phyloP scores from a whole-genome alignment of 2,329 filamentous ascomycete genomes.

The Monosporascus sp. region DNA sequence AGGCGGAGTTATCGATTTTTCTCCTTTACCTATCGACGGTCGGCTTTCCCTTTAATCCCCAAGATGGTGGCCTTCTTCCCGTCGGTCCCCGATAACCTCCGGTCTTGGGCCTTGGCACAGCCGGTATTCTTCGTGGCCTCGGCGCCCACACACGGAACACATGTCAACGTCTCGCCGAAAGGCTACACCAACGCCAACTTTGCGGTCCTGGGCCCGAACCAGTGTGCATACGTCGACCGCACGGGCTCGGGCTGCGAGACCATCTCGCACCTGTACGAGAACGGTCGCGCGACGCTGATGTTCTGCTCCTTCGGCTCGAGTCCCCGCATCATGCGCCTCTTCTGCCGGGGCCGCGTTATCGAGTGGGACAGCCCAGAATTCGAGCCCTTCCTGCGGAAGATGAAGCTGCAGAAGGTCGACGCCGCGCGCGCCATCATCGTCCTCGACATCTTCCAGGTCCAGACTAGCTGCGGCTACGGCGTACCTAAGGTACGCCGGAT shows the following conservation, averaged over 20 bases:
- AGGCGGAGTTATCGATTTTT: not conserved
- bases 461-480: slow-evolving; percentile 63
- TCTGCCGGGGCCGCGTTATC: slow-evolving; percentile 54
- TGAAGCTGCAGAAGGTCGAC: slow-evolving; percentile 34
- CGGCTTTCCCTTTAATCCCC: not conserved
- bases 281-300: slow-evolving; percentile 52
- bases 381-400: slow-evolving; percentile 27
- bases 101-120: slow-evolving; percentile 45
- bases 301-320: slow-evolving; percentile 56
- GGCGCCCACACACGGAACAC: slow-evolving; percentile 44
- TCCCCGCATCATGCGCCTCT: slow-evolving; percentile 61
- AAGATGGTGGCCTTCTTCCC: slow-evolving; percentile 10
- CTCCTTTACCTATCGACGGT: not conserved
- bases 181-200: slow-evolving; percentile 25
- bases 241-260: slow-evolving; percentile 55
- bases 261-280: slow-evolving; percentile 53
- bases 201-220: slow-evolving; percentile 4
- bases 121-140: slow-evolving; percentile 53
- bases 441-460: slow-evolving; percentile 59
- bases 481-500: slow-evolving; percentile 48
- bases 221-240: slow-evolving; percentile 42
- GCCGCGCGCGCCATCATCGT: slow-evolving; percentile 57
- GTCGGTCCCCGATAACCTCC: slow-evolving; percentile 39
- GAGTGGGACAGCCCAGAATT: slow-evolving; percentile 55
- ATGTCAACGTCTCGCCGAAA: slow-evolving; percentile 56